Percentiles rank a stretch among this genome's conserved stretches.
phyloP scores from a whole-genome alignment of 2,329 filamentous ascomycete genomes.

The Pseudogymnoascus sp. region DNA sequence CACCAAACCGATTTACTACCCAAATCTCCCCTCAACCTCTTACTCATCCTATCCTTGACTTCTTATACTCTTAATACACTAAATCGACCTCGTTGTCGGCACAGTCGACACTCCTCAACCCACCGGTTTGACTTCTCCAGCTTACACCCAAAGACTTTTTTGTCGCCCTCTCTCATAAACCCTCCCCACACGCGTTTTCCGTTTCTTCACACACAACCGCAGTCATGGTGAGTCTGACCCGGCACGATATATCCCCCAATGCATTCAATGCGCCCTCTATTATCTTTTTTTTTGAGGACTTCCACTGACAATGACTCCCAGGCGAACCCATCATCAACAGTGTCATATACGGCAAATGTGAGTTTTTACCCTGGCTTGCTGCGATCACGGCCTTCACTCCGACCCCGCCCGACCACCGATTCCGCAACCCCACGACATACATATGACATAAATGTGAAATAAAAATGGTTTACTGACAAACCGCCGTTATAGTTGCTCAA shows the following conservation, averaged over 20 bases:
- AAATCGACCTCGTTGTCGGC: slow-evolving; percentile 1
- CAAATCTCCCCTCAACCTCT: not conserved
- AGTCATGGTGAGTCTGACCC: slow-evolving; percentile 13
- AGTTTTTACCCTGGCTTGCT: slow-evolving; percentile 20
- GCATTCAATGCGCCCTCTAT: not conserved
- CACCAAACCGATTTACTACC: not conserved
- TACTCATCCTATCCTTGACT: not conserved
- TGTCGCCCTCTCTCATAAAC: slow-evolving; percentile 3
- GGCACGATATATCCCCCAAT: not conserved
- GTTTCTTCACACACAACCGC: slow-evolving; percentile 11
- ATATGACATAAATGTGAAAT: no score
- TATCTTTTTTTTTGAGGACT: not conserved
- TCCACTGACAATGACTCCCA: slow-evolving; percentile 19
- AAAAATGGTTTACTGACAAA: slow-evolving; percentile 1
- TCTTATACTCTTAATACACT: slow-evolving; percentile 4
- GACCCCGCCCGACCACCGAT: not conserved
- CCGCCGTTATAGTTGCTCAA: slow-evolving; percentile 65
- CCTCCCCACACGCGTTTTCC: not conserved
- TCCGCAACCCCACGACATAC: not conserved
- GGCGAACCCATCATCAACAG: slow-evolving; percentile 21
- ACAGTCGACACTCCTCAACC: not conserved
- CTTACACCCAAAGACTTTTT: slow-evolving; percentile 2
- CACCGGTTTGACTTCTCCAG: slow-evolving; percentile 7
- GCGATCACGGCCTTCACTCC: slow-evolving; percentile 12
- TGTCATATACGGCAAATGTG: slow-evolving; percentile 36